These are phyloP conservation scores for Venturia aucupariae DNA, from an alignment of 2,329 filamentous ascomycete genomes.

Conservation along the genomic window DNA sequence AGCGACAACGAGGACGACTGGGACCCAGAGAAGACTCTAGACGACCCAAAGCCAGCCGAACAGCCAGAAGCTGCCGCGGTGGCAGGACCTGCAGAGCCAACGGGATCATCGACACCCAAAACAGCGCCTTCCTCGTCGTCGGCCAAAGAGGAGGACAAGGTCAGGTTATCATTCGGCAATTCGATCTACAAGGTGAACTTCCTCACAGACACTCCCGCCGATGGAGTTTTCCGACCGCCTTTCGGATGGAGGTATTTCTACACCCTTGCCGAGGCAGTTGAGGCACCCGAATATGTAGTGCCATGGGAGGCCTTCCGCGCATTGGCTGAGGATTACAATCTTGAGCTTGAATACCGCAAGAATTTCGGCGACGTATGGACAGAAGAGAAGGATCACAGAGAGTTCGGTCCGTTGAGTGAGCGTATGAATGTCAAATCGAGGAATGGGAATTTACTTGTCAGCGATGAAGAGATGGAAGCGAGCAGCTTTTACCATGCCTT, in stretches of 20 bases:
- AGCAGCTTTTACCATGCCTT: constrained; percentile 87
- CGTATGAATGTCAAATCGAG: constrained; percentile 87
- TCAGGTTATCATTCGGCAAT: constrained; percentile 79
- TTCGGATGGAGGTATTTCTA: constrained; percentile 99
- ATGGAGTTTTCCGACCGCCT: constrained; percentile 86
- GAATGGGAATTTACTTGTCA: constrained; percentile 58
- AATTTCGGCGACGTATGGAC: constrained; percentile 87
- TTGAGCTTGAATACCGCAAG: constrained; percentile 90
- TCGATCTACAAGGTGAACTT: constrained; percentile 87
- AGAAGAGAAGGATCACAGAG: constrained; percentile 74
- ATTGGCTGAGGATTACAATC: constrained; percentile 90
- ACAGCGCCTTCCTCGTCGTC: not conserved
- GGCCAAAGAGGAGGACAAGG: constrained; percentile 23
- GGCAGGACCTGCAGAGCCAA: constrained; percentile 18
- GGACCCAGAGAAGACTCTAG: constrained; percentile 37
- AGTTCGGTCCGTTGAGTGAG: constrained; percentile 77
- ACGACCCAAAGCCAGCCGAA: constrained; percentile 25
- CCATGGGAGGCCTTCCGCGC: constrained; percentile 97
- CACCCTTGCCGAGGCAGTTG: constrained; percentile 90
- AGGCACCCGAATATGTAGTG: constrained; percentile 95
- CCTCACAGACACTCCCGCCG: constrained; percentile 67
- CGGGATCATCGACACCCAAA: constrained; percentile 17
- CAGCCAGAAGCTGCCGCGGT: constrained; percentile 29
- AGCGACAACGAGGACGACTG: constrained; percentile 33
- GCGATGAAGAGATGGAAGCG: constrained; percentile 84